A percentile compares a stretch with the other conserved stretches of the same genome.
phyloP scores from a whole-genome alignment of 169 alveolate species.

The Plasmodium cynomolgi region DNA sequence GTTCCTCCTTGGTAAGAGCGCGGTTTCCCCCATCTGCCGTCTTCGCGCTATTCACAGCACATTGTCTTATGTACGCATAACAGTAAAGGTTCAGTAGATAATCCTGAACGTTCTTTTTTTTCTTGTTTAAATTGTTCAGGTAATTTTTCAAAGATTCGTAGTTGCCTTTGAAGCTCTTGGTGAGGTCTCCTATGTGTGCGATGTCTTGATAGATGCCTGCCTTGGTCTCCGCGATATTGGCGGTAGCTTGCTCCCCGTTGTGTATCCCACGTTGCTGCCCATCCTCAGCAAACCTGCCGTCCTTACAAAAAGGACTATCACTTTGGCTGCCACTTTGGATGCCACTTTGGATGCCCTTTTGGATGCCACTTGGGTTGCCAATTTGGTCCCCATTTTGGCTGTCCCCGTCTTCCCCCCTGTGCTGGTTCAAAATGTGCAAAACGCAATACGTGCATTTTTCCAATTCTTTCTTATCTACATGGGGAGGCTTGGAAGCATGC shows the following conservation, averaged over 20 bases:
- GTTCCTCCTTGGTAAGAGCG: neutral
- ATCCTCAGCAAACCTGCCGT: neutral
- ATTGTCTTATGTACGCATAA: neutral
- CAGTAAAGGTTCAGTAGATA: neutral
- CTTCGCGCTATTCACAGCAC: neutral
- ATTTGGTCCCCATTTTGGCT: too few relatives aligned
- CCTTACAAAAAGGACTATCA: neutral
- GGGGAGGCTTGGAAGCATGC: neutral
- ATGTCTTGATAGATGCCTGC: neutral
- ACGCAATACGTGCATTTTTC: conserved; percentile 25
- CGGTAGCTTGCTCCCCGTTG: neutral
- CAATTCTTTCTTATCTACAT: neutral
- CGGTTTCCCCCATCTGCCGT: neutral
- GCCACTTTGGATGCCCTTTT: too few relatives aligned
- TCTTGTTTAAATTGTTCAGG: conserved; percentile 12
- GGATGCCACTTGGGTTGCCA: neutral
- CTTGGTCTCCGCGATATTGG: neutral
- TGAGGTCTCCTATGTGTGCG: conserved; percentile 3
- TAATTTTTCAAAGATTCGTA: conserved; percentile 7
- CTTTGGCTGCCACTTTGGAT: neutral
- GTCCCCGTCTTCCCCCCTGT: neutral
- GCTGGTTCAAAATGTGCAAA: conserved; percentile 1
- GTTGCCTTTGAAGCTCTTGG: neutral
- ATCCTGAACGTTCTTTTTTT: neutral
- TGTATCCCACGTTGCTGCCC: neutral